These are phyloP conservation scores for Cucurbita maxima DNA, from an alignment of 306 rosid genomes.

Conservation along the genomic window DNA sequence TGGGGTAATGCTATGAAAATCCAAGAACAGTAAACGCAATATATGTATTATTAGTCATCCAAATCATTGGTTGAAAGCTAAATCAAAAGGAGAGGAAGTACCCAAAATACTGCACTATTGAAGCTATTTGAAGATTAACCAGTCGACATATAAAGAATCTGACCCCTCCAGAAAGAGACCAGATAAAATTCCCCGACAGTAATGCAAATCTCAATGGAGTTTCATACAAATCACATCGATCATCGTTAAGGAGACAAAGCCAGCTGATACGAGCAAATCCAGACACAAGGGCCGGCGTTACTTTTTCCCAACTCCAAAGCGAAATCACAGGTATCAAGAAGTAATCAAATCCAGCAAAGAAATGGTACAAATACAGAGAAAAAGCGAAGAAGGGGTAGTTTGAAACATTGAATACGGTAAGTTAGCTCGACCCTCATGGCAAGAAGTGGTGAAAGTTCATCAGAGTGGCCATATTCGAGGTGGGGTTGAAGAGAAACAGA, in stretches of 20 bases:
- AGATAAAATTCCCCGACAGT: background rate
- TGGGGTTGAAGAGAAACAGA: background rate
- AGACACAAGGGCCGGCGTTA: background rate
- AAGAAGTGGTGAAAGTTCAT: background rate
- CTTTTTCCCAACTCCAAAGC: background rate
- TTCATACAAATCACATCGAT: background rate
- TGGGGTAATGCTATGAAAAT: background rate
- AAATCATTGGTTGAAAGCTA: background rate
- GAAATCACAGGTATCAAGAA: background rate
- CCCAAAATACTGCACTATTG: background rate
- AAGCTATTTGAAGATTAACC: background rate
- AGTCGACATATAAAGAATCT: background rate
- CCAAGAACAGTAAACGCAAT: background rate
- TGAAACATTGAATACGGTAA: background rate
- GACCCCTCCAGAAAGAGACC: background rate
- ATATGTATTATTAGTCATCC: background rate
- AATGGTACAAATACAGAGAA: background rate
- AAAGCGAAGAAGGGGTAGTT: background rate
- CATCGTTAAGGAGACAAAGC: background rate
- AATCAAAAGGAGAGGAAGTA: background rate
- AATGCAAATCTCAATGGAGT: background rate
- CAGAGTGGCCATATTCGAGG: background rate
- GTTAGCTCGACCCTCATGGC: background rate
- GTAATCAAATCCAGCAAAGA: background rate
- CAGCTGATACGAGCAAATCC: slow-evolving; percentile 3